Evolutionary conservation across 495 filamentous ascomycete genomes (phyloP), one percentile per base, ranked within the genome.

Genomic region (Pyronema domesticum): DNA sequence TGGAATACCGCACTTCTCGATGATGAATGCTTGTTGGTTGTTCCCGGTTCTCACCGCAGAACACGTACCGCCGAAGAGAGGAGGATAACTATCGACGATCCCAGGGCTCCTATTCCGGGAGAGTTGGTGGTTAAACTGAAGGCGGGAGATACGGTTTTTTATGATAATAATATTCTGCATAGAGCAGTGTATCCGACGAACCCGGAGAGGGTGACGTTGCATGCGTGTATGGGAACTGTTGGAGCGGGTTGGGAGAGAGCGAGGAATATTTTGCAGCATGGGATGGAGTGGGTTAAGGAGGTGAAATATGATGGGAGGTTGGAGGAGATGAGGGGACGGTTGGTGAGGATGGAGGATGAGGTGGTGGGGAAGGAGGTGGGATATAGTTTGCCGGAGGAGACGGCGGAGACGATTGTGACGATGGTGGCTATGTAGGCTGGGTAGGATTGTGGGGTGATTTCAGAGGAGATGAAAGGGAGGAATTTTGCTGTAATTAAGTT

Each of bases 161-260:
- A 93, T 64, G 77, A 93, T 68, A 89, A 86, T 57, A 89, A 93
- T 68, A 89, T 93, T 51, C 56, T 89, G 64, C 86, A 93, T 54
- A 73, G 85, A 1, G 86, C 83, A 0, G 76, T 81, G n/a, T 93
- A 93, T 61, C 68, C 71, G 3, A 68, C 63, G 0, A 59, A 55
- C n/a, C 74, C 70, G 61, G 80, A 82, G 66, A 67, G 86, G 56
- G 70, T 84, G 70, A 93, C 85, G 61, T 61, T 89, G 68, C 85
- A 93, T 72, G 86, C 85, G n/a, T 81, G 80, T 61, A 71, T 93
- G 40, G 85, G 85, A 8, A 69, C 79, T 65, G 75, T 73, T 43
- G 68, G 56, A 6, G 19, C 19, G 5, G 75, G 74, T 17, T 59
- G 67, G 57, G 69, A 73, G 18, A 61, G 85, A 51, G 82, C 84